These are phyloP conservation scores for Domatiomyces catenatus DNA, from an alignment of 2,329 filamentous ascomycete genomes.

Conservation along the genomic window DNA sequence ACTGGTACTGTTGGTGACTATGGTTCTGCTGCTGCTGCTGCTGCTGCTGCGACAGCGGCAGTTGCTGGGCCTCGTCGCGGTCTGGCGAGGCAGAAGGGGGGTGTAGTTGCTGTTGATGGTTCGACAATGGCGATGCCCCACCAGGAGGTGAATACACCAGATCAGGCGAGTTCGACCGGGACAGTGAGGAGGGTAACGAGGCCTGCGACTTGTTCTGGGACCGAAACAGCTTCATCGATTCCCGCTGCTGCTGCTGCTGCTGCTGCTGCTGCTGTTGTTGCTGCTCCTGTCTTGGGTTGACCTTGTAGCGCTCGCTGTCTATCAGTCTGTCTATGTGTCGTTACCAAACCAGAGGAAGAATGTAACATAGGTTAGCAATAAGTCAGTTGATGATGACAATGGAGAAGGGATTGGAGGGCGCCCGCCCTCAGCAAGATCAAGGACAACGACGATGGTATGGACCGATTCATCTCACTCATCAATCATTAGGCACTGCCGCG, in stretches of 20 bases:
- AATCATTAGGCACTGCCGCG: too few relatives aligned
- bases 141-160: not conserved
- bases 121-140: slow-evolving; percentile 1
- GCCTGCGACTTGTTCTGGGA: slow-evolving; percentile 17
- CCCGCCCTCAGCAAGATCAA: not conserved
- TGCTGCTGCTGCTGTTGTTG: not conserved
- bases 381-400: not conserved
- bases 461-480: too few relatives aligned
- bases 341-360: not conserved
- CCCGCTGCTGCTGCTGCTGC: not conserved
- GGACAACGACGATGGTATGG: not conserved
- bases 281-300: not conserved
- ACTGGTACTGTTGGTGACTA: not conserved
- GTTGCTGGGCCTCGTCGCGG: slow-evolving; percentile 1
- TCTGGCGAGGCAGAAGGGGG: slow-evolving; percentile 5
- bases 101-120: slow-evolving; percentile 3
- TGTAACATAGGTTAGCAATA: not conserved
- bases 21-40: not conserved
- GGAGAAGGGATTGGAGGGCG: not conserved
- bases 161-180: slow-evolving; percentile 4
- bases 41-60: too few relatives aligned
- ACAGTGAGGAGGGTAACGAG: slow-evolving; percentile 13
- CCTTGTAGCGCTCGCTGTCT: not conserved
- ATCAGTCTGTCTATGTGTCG: not conserved
- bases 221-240: slow-evolving; percentile 17